phyloP scores from a whole-genome alignment of 306 rosid species.

The Fragaria nilgerrensis region DNA sequence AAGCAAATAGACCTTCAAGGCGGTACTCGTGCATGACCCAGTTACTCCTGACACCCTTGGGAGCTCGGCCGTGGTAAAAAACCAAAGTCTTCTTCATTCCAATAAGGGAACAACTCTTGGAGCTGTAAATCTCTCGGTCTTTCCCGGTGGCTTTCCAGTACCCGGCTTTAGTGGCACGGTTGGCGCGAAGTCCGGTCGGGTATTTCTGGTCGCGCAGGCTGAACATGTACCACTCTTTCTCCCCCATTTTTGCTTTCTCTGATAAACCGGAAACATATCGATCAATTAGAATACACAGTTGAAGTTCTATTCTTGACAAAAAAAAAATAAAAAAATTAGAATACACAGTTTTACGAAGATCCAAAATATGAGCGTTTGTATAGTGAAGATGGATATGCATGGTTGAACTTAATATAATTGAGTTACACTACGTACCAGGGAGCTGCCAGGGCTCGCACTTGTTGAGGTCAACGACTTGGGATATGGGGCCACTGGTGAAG shows the following conservation, averaged over 20 bases:
- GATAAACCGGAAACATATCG: background rate
- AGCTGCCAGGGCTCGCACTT: slow-evolving; percentile 99
- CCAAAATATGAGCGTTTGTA: background rate
- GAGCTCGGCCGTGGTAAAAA: slow-evolving; percentile 88
- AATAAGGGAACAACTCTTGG: slow-evolving; percentile 64
- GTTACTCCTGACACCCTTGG: slow-evolving; percentile 85
- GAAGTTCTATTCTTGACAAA: too few relatives aligned
- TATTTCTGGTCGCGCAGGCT: slow-evolving; percentile 83
- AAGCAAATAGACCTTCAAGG: slow-evolving; percentile 47
- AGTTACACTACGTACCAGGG: slow-evolving; percentile 48
- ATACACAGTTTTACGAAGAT: too few relatives aligned
- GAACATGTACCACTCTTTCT: slow-evolving; percentile 95
- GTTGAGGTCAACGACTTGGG: slow-evolving; percentile 86
- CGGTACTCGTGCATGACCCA: slow-evolving; percentile 99
- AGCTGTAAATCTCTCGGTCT: slow-evolving; percentile 82
- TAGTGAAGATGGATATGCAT: too few relatives aligned
- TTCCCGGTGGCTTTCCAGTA: slow-evolving; percentile 99
- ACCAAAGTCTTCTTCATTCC: slow-evolving; percentile 99
- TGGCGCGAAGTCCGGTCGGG: slow-evolving; percentile 85
- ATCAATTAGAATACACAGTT: too few relatives aligned
- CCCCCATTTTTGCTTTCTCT: slow-evolving; percentile 98
- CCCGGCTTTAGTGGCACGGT: slow-evolving; percentile 92
- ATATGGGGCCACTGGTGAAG: slow-evolving; percentile 80
- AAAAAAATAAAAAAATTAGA: too few relatives aligned
- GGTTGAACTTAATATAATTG: background rate